Evolutionary conservation across 129 eudicot species (phyloP).

Genomic region (Rutidosis leptorrhynchoides): DNA sequence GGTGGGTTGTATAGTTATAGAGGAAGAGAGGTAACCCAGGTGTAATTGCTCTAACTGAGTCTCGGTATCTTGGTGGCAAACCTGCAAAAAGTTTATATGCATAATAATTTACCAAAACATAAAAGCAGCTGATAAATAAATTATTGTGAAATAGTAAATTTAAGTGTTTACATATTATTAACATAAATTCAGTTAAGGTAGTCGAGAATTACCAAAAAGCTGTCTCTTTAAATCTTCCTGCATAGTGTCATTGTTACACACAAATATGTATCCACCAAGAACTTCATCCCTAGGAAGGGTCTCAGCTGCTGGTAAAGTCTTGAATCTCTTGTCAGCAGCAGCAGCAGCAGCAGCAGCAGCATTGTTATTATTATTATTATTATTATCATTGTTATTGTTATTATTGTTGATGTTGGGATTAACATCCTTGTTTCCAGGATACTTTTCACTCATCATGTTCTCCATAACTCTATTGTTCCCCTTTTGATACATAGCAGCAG

Average conservation of each 20-base stretch:
- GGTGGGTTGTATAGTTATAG: conserved; percentile 96
- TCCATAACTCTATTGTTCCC: conserved; percentile 43
- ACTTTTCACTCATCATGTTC: conserved; percentile 53
- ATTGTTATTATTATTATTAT: conserved; percentile 39
- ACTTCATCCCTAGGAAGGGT: conserved; percentile 91
- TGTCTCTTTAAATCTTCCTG: conserved; percentile 94
- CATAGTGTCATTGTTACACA: conserved; percentile 99
- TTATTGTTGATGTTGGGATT: conserved; percentile 31
- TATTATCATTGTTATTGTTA: conserved; percentile 33
- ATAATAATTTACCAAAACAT: conserved; percentile 1
- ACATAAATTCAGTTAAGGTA: background rate
- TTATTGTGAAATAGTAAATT: no score
- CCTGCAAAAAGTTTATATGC: conserved; percentile 46
- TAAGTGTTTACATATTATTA: conserved; percentile 15
- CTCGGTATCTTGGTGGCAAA: conserved; percentile 95
- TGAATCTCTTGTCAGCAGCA: conserved; percentile 83
- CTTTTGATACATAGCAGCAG: conserved; percentile 57
- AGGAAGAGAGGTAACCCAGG: conserved; percentile 98
- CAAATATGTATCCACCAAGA: conserved; percentile 99
- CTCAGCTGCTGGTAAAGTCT: conserved; percentile 99
- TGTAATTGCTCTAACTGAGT: conserved; percentile 96
- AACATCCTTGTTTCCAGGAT: conserved; percentile 51
- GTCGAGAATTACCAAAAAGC: conserved; percentile 63
- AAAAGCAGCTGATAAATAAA: no score
- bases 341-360: no score